Evolutionary conservation across 2,329 filamentous ascomycete species (phyloP).

Genomic region (Epichloe coenophiala): DNA sequence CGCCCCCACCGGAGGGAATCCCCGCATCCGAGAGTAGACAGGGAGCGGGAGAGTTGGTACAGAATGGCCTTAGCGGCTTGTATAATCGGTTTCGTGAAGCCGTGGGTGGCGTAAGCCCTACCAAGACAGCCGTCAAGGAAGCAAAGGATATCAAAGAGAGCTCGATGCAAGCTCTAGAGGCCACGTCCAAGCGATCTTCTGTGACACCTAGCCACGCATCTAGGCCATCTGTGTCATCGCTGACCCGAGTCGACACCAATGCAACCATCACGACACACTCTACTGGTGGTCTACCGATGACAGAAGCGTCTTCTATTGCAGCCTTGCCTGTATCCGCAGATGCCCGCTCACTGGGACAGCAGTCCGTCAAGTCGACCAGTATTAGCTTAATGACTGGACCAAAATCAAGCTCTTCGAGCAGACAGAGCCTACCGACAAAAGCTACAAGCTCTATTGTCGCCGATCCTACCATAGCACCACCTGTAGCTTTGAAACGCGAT

Average conservation of each 20-base stretch:
- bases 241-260: conserved; percentile 27
- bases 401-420: conserved; percentile 27
- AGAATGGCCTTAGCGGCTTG: conserved; percentile 76
- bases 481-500: conserved; percentile 38
- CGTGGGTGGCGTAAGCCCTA: conserved; percentile 52
- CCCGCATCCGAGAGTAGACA: conserved; percentile 53
- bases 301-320: conserved; percentile 25
- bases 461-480: conserved; percentile 32
- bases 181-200: conserved; percentile 30
- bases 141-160: conserved; percentile 22
- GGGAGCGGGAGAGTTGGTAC: conserved; percentile 58
- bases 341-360: conserved; percentile 25
- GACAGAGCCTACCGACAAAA: conserved; percentile 28
- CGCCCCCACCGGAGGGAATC: conserved; percentile 49
- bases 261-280: conserved; percentile 16
- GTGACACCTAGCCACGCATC: conserved; percentile 26
- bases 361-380: conserved; percentile 35
- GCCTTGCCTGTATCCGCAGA: conserved; percentile 22
- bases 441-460: conserved; percentile 27
- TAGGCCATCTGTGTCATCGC: conserved; percentile 26
- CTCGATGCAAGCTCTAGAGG: conserved; percentile 6
- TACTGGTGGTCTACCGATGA: conserved; percentile 17
- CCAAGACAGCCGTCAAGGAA: conserved; percentile 22
- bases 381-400: conserved; percentile 30
- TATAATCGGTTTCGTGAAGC: conserved; percentile 77